Evolutionary conservation across 805 yeast species (phyloP), one percentile per base, ranked within the genome.

Genomic region (Metschnikowia lunata): DNA sequence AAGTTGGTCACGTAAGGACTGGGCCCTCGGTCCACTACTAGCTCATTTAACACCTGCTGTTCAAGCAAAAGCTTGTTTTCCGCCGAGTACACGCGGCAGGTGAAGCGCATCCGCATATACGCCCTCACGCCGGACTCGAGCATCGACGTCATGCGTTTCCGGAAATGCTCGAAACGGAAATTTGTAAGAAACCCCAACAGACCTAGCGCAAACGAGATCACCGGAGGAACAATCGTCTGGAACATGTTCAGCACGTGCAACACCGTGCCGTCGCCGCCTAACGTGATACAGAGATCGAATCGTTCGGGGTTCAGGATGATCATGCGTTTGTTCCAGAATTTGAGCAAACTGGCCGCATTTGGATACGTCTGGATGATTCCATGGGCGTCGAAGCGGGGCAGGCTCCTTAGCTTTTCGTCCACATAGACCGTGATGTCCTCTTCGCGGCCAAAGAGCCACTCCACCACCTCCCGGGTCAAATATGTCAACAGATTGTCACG

Each of bases 21-120:
- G 4, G 97, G 96, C 0, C 98, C 98, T 40, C 98, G 72, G 60
- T 90, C 97, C 26, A 91, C 82, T 0, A 93, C 95, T 46, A 91
- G 67, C 62, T 90, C 98, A 61, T 90, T 90, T 49, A 91, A 71
- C 4, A 88, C 95, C 59, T 88, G 95, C 57, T 85, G 83, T 47
- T 79, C 82, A 48, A 78, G 69, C 3, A 79, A 67, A 29, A 79
- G 72, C 46, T 74, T 76, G 10, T 86, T 83, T 27, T 74, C 67
- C 49, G 64, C 62, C 46, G 64, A 54, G 51, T 68, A 74, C 10
- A 89, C 86, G 28, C 90, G 74, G 62, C 97, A 88, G 1, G 90
- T 80, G 58, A 91, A 79, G 50, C 98, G 74, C 93, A 90, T 88
- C 46, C 98, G 72, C 58, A 90, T 67, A 54, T 88, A 85, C n/a